Percentiles rank a stretch among this genome's conserved stretches.
Conservation (phyloP, 108 stramenopile genomes). For the Conticribra weissflogii region DNA sequence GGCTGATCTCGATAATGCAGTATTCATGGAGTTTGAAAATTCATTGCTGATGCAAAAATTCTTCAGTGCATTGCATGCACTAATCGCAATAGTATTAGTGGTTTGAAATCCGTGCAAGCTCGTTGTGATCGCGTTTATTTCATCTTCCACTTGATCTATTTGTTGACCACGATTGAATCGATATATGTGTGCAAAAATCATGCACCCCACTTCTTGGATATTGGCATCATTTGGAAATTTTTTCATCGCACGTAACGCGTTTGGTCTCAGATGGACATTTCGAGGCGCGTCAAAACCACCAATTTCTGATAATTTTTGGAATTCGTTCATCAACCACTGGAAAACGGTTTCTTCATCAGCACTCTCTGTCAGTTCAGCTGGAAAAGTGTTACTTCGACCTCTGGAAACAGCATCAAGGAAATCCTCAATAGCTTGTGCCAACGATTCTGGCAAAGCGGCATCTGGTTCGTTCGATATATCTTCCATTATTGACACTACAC, state of each 20-base stretch:
- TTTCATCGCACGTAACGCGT: slow-evolving; percentile 21
- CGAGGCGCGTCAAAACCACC: slow-evolving; percentile 4
- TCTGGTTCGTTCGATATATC: neutral
- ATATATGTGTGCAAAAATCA: slow-evolving; percentile 29
- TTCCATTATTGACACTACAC: slow-evolving; percentile 5
- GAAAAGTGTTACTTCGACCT: neutral
- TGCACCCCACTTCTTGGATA: slow-evolving; percentile 31
- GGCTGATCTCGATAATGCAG: too few species aligned
- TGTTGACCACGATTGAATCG: neutral
- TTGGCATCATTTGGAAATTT: slow-evolving; percentile 16
- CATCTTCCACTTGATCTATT: slow-evolving; percentile 9
- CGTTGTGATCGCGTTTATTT: slow-evolving; percentile 2
- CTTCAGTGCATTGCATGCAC: neutral
- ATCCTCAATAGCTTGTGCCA: neutral
- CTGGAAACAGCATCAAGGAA: neutral
- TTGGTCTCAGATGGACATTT: neutral
- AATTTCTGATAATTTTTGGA: neutral
- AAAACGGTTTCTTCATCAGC: neutral
- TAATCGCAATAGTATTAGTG: neutral
- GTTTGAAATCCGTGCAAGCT: neutral
- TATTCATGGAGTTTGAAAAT: too few species aligned
- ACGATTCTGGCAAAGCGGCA: neutral
- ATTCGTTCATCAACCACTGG: neutral
- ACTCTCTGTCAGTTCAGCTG: neutral
- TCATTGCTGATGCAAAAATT: neutral